Percentiles rank a stretch among this genome's conserved stretches.
phyloP scores from a whole-genome alignment of 2,329 filamentous ascomycete genomes.

The Colletotrichum sp. region DNA sequence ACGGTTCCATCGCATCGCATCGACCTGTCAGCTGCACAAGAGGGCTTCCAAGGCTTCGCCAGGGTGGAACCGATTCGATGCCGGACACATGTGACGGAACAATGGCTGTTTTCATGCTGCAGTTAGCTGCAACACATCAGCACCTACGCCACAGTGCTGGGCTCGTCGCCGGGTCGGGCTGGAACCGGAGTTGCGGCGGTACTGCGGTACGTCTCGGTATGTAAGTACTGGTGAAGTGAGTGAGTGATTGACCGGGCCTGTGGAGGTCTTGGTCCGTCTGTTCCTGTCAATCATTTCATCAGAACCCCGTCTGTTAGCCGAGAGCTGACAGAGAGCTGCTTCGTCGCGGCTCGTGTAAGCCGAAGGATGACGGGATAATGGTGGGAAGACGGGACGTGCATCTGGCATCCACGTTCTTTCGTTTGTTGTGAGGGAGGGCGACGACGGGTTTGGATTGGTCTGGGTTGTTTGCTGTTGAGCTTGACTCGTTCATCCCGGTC shows the following conservation, averaged over 20 bases:
- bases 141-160: conserved; percentile 1
- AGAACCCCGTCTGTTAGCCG: conserved; percentile 5
- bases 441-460: not conserved
- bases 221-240: not conserved
- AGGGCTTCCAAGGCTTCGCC: not conserved
- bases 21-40: conserved; percentile 10
- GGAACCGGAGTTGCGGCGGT: conserved; percentile 6
- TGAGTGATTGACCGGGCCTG: not conserved
- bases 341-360: not conserved
- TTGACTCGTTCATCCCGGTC: conserved; percentile 11
- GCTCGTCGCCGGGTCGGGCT: not conserved
- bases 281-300: conserved; percentile 2
- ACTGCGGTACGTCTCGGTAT: conserved; percentile 9
- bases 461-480: not conserved
- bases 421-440: conserved; percentile 13
- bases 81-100: conserved; percentile 14
- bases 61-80: conserved; percentile 1
- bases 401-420: not conserved
- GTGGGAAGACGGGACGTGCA: not conserved
- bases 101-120: conserved; percentile 17
- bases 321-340: conserved; percentile 3
- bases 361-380: not conserved
- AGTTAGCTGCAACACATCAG: not conserved
- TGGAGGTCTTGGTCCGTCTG: not conserved
- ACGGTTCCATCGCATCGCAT: conserved; percentile 1